Conservation (phyloP, 495 filamentous ascomycete genomes). For the Tetracladium setigerum region DNA sequence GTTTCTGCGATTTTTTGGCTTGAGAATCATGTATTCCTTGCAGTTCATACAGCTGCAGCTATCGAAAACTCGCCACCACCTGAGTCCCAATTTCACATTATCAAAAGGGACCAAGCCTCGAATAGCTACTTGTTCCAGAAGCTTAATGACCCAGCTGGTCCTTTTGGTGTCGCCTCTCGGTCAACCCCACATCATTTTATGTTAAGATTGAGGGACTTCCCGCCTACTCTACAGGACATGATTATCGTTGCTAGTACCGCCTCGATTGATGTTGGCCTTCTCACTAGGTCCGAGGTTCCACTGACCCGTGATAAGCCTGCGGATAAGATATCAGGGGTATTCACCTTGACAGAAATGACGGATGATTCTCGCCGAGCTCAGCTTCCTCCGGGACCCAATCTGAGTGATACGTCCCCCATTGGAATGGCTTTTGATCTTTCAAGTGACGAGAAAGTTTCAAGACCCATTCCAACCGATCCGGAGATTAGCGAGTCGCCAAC, state of each 20-base stretch:
- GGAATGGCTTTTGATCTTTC: slow-evolving; percentile 80
- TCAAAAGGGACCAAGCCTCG: slow-evolving; percentile 52
- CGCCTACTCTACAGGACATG: slow-evolving; percentile 68
- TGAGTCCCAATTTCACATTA: slow-evolving; percentile 63
- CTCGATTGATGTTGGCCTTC: slow-evolving; percentile 65
- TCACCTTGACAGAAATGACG: slow-evolving; percentile 62
- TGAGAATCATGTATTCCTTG: slow-evolving; percentile 77
- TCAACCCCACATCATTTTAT: slow-evolving; percentile 72
- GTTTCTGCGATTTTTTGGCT: slow-evolving; percentile 87
- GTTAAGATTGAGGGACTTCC: slow-evolving; percentile 65
- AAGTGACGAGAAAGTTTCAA: slow-evolving; percentile 63
- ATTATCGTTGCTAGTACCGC: slow-evolving; percentile 78
- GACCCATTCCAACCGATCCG: slow-evolving; percentile 64
- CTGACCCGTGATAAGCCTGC: slow-evolving; percentile 53
- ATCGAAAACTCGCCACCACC: slow-evolving; percentile 48
- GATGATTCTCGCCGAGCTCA: slow-evolving; percentile 73
- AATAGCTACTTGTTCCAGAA: slow-evolving; percentile 59
- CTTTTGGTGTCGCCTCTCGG: slow-evolving; percentile 51
- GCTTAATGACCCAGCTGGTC: slow-evolving; percentile 61
- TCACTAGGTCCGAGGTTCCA: slow-evolving; percentile 62
- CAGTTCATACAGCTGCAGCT: slow-evolving; percentile 60
- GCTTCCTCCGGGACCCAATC: slow-evolving; percentile 57
- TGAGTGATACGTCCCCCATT: slow-evolving; percentile 67
- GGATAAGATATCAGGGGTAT: slow-evolving; percentile 53
- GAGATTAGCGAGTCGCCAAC: slow-evolving; percentile 68